Evolutionary conservation across 169 alveolate genomes (phyloP), one percentile per base, ranked within the genome.

Genomic region (Sarcocystis neurona): DNA sequence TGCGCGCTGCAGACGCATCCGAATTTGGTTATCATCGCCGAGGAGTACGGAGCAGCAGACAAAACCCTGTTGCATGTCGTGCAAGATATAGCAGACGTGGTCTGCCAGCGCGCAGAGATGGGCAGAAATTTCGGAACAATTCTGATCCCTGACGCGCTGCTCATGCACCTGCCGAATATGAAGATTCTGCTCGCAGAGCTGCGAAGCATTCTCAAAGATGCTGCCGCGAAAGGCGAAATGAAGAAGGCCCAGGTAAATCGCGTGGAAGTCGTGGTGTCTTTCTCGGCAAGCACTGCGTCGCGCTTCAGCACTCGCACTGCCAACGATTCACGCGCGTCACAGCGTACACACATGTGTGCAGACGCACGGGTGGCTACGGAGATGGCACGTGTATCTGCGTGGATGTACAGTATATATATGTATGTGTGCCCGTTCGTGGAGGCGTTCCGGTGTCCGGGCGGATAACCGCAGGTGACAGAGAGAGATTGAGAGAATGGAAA

Each of bases 1-100:
- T 95, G 99, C 86, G 99, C 99, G 18, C 92, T 98, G 47, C 97
- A 97, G 93, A 97, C 99, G 10, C 99, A 97, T 79, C 99, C 99
- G n/a, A 98, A 98, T 92, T 91, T 97, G 23, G 99, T 97, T 15
- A 92, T 98, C 46, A 97, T 98, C 43, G 97, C 99, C 20, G 99
- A 98, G 93, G 99, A 98, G 75, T 97, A 95, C 68, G 98, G 98
- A 47, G 97, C 98, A 39, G 98, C 98, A 34, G 98, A 96, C 92
- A 97, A 97, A 91, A 97, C 99, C 39, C 94, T 98, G 44, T 95
- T 95, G 72, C 98, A 98, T 86, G 97, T 98, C 37, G 99, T 97
- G 77, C 85, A 80, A 75, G 98, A 98, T 84, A 97, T 98, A 23
- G 98, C 99, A 0, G 99, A 97, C 88, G 98, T 98, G 0, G 97